phyloP scores from a whole-genome alignment of 2,329 filamentous ascomycete genomes.

The Penicillium sp. region DNA sequence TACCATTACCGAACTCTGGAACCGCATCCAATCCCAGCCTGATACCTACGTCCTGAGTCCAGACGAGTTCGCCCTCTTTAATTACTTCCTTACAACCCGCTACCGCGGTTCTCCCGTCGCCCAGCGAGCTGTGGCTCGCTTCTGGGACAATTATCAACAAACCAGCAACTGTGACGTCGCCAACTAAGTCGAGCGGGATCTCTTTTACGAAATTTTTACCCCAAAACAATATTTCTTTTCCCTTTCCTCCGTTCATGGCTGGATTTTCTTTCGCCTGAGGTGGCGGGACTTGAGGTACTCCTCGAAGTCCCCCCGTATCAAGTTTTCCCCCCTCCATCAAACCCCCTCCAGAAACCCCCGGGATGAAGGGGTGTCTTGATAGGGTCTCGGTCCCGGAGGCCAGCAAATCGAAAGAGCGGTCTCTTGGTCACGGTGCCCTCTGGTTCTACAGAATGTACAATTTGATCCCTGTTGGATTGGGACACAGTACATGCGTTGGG shows the following conservation, averaged over 20 bases:
- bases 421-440: conserved; percentile 1
- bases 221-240: background rate
- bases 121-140: conserved; percentile 56
- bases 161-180: conserved; percentile 25
- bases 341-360: background rate
- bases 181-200: conserved; percentile 20
- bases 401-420: background rate
- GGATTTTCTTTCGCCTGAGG: background rate
- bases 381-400: background rate
- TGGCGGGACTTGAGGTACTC: conserved; percentile 1
- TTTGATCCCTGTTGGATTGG: conserved; percentile 11
- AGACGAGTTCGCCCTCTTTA: conserved; percentile 84
- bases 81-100: conserved; percentile 69
- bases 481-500: conserved; percentile 12
- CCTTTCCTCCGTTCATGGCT: background rate
- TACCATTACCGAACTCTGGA: conserved; percentile 67
- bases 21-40: conserved; percentile 64
- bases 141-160: conserved; percentile 52
- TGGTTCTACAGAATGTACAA: background rate
- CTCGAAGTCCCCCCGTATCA: conserved; percentile 6
- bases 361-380: background rate
- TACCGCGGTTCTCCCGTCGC: conserved; percentile 58
- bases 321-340: conserved; percentile 4
- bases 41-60: conserved; percentile 69
- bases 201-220: background rate